Conservation (phyloP, 192 early-diverging fungal species). For the Podila epicladia region DNA sequence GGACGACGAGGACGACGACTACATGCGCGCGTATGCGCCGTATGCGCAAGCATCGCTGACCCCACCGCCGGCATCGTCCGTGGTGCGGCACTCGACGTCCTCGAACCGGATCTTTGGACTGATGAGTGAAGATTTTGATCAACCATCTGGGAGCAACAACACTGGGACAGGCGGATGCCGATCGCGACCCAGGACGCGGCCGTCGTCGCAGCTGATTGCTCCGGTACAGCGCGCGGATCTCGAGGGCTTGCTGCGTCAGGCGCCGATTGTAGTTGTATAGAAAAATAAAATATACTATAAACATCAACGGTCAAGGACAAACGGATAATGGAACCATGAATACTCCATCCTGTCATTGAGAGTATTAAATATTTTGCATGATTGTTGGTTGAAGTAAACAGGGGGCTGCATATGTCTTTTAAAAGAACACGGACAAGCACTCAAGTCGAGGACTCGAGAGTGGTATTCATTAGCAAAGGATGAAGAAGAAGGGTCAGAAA, state of each 20-base stretch:
- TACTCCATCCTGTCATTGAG: no score
- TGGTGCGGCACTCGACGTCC: conserved; percentile 3
- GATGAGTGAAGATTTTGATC: not conserved
- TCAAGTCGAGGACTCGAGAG: no score
- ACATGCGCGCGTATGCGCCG: not conserved
- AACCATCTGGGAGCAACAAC: not conserved
- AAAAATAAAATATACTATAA: not conserved
- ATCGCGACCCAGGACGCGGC: conserved; percentile 2
- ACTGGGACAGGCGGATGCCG: not conserved
- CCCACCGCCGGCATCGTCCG: conserved; percentile 8
- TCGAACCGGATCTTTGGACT: not conserved
- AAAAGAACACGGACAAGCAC: no score
- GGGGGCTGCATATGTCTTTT: no score
- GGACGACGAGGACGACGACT: not conserved
- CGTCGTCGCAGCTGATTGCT: not conserved
- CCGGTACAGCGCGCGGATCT: not conserved
- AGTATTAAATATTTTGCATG: no score
- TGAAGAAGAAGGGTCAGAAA: not conserved
- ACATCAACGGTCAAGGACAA: not conserved
- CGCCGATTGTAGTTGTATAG: not conserved
- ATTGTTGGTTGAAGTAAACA: no score
- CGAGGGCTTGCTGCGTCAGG: not conserved
- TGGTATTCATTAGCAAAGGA: not conserved
- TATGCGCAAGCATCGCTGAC: conserved; percentile 7
- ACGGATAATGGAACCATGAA: no score